Evolutionary conservation across 2,329 filamentous ascomycete species (phyloP), one percentile per base, ranked within the genome.

Genomic region (Cladosporium sp.): DNA sequence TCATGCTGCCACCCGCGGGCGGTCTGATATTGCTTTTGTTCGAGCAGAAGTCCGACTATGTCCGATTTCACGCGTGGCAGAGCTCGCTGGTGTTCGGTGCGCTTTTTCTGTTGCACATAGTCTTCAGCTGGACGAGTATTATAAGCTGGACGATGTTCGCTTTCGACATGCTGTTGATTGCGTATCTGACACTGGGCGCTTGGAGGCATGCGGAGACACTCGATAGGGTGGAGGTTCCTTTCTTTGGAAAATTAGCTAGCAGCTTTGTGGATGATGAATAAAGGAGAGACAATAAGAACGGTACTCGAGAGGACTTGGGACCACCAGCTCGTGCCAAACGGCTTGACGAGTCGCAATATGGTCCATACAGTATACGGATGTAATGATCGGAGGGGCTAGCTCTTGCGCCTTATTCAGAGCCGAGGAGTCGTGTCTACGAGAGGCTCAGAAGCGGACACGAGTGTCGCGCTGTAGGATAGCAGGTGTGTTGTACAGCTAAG

Each of bases 1-100:
- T 97, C 61, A 78, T 88, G 50, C 76, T 96, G 13, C 94, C 94
- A 61, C 94, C 94, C 1, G 80, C 92, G 0, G 94, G 93, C 2
- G 90, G 89, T 3, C 90, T 97, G 24, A 73, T 96, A 64, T 75
- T 99, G 65, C 75, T 99, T 64, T 83, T 97, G 44, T 72, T 93
- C 62, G 94, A 99, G 80, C 85, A 92, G 70, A 94, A 96, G 78
- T 97, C 91, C 70, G 94, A 99, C 75, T 99, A 96, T 74, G 94
- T 99, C 58, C 83, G 94, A 62, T 97, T 97, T 66, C 94, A 99
- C 73, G 94, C 94, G 7, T 99, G 94, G 93, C 94, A 99, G 75
- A 66, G 62, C 17, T 66, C 69, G 28, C 36, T 62, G 25, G 59
- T 63, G 12, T 71, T 70, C 56, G 64, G 62, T 12, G 67, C 63